Evolutionary conservation across 257 asterid genomes (phyloP).

Genomic region (Solanum phureja): DNA sequence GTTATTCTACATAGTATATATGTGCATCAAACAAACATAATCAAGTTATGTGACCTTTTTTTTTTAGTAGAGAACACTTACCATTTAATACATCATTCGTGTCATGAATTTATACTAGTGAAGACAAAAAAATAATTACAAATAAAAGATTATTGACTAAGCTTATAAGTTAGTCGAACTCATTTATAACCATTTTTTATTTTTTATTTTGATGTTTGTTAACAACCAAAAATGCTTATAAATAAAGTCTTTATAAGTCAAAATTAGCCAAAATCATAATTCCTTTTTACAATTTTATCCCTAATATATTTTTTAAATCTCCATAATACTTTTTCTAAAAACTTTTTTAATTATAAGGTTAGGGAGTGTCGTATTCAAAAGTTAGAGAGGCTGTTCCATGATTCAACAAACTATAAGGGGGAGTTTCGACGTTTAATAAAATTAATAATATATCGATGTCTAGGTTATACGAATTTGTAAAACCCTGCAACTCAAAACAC

Average conservation of each 20-base stretch:
- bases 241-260: neutral
- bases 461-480: neutral
- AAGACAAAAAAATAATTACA: too few relatives aligned
- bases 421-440: neutral
- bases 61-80: neutral
- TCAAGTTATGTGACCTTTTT: neutral
- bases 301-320: neutral
- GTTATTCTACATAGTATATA: neutral
- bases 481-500: neutral
- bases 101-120: neutral
- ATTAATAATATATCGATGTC: neutral
- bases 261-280: neutral
- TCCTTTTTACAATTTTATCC: neutral
- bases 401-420: neutral
- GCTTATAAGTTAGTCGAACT: neutral
- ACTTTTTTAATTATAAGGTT: too few relatives aligned
- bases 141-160: too few relatives aligned
- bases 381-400: neutral
- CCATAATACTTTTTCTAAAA: neutral
- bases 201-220: neutral
- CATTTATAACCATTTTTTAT: neutral
- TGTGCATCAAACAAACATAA: neutral
- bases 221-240: neutral
- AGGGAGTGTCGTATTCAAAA: neutral
- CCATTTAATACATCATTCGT: too few relatives aligned